Conservation (phyloP, 2,329 filamentous ascomycete genomes). For the Nothophaeocryptopus gaeumannii region DNA sequence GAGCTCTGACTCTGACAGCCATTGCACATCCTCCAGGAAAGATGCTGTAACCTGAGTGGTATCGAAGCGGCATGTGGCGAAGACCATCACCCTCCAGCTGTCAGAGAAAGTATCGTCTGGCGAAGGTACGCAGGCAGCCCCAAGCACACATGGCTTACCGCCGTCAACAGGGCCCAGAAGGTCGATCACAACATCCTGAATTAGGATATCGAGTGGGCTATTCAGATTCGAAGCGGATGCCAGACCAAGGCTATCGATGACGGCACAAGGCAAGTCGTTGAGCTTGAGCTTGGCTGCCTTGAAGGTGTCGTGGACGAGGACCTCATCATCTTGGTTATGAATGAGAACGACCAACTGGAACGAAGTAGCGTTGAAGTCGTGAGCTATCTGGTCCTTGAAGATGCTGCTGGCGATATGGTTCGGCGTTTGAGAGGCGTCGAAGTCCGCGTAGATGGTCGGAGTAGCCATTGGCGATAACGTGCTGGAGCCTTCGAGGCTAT, state of each 20-base stretch:
- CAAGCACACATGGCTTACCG: background rate
- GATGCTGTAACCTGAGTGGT: background rate
- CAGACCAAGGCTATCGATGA: background rate
- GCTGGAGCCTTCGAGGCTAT: background rate
- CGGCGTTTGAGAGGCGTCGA: background rate
- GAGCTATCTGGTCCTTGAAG: background rate
- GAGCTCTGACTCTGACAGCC: constrained; percentile 9
- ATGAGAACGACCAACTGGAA: constrained; percentile 2
- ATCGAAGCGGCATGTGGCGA: constrained; percentile 2
- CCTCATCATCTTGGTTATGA: constrained; percentile 3
- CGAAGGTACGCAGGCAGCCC: background rate
- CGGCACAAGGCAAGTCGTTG: background rate
- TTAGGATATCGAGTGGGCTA: background rate
- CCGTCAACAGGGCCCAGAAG: constrained; percentile 6
- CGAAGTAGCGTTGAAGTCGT: background rate
- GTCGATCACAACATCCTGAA: background rate
- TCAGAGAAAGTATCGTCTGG: background rate
- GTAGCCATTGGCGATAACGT: background rate
- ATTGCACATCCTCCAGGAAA: constrained; percentile 1
- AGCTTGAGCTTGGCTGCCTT: background rate
- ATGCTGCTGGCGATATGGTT: constrained; percentile 3
- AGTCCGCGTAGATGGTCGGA: background rate
- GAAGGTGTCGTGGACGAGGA: constrained; percentile 2
- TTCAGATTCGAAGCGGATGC: background rate
- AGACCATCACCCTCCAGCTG: background rate